These are phyloP conservation scores for Pugionium dolabratum DNA, from an alignment of 345 rosid genomes.

Conservation along the genomic window DNA sequence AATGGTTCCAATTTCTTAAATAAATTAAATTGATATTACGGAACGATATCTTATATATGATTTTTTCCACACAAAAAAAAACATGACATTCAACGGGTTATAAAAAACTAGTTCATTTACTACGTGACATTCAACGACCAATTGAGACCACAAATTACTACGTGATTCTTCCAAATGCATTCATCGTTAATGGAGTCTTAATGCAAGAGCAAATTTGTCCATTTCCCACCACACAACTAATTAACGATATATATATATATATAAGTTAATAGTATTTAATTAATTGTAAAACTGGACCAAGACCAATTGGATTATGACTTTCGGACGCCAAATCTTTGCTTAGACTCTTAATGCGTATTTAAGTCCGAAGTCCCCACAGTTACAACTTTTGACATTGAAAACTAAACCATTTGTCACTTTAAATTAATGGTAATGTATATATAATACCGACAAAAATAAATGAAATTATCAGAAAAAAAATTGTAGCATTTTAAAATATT, in stretches of 20 bases:
- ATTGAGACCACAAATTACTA: constrained; percentile 35
- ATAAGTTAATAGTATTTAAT: neutral
- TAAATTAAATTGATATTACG: neutral
- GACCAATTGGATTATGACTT: constrained; percentile 39
- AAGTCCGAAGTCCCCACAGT: constrained; percentile 43
- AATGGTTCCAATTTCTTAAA: neutral
- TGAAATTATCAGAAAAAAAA: too few species aligned
- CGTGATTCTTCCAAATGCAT: constrained; percentile 40
- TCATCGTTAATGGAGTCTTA: constrained; percentile 40
- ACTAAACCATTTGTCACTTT: constrained; percentile 34
- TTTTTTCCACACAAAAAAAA: too few species aligned
- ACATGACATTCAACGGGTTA: too few species aligned
- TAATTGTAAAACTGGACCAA: constrained; percentile 29
- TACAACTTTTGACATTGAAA: constrained; percentile 38
- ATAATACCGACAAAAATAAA: too few species aligned
- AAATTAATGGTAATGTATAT: neutral
- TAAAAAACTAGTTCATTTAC: too few species aligned
- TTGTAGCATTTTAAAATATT: too few species aligned
- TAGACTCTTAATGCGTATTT: constrained; percentile 32
- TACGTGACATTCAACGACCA: constrained; percentile 12
- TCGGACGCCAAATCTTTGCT: constrained; percentile 41
- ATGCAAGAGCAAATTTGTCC: constrained; percentile 47
- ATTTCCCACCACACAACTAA: constrained; percentile 43
- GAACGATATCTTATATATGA: constrained; percentile 1
- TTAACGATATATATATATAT: constrained; percentile 13